A percentile compares a stretch with the other conserved stretches of the same genome.
These are phyloP conservation scores for Arxiozyma telluris DNA, from an alignment of 1,139 yeast genomes.

Conservation along the genomic window DNA sequence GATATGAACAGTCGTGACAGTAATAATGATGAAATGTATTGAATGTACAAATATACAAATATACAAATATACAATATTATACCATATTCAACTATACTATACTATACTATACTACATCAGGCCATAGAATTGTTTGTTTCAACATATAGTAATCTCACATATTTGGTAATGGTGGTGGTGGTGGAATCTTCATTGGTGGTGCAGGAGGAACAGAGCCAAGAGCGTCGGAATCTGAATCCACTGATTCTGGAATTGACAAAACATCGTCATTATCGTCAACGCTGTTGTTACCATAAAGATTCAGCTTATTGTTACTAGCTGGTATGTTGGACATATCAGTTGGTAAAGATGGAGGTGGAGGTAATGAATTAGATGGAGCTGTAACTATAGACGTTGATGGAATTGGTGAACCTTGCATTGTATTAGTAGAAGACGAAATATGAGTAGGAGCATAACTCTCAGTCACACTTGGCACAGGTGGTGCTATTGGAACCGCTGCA, in stretches of 20 bases:
- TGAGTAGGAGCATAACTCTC: conserved; percentile 6
- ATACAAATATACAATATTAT: not conserved
- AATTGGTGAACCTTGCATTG: conserved; percentile 18
- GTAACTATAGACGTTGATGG: conserved; percentile 6
- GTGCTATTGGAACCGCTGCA: conserved; percentile 23
- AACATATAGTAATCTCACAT: not conserved
- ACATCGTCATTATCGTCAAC: conserved; percentile 26
- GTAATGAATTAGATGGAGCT: conserved; percentile 5
- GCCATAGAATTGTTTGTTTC: not conserved
- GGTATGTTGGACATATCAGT: conserved; percentile 11
- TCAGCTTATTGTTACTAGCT: not conserved
- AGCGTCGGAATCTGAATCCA: conserved; percentile 27
- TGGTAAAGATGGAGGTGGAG: conserved; percentile 29
- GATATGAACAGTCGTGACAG: not conserved
- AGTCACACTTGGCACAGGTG: conserved; percentile 25
- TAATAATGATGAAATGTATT: not conserved
- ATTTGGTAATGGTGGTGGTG: conserved; percentile 28
- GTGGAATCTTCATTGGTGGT: conserved; percentile 24
- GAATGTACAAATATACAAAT: not conserved
- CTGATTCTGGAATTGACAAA: conserved; percentile 32
- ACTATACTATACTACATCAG: no score
- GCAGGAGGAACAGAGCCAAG: conserved; percentile 1
- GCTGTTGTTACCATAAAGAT: conserved; percentile 1
- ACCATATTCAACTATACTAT: not conserved
- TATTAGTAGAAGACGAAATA: conserved; percentile 18